These are phyloP conservation scores for Fusarium sp. DNA, from an alignment of 2,329 filamentous ascomycete genomes.

Conservation along the genomic window DNA sequence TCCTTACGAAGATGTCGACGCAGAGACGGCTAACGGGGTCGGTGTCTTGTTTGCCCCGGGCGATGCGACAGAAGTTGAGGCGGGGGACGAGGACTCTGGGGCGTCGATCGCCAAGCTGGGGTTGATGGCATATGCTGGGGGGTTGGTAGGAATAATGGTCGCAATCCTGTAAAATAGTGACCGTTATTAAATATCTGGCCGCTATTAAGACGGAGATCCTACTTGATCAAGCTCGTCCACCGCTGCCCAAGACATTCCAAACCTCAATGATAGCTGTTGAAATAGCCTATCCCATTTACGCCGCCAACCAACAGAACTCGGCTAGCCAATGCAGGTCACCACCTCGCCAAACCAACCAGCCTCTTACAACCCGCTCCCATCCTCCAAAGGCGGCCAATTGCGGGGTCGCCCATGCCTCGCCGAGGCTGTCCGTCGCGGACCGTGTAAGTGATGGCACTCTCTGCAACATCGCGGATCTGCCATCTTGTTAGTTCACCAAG, in stretches of 20 bases:
- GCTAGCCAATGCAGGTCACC: conserved; percentile 42
- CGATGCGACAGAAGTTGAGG: conserved; percentile 56
- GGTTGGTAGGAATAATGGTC: not conserved
- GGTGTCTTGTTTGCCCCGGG: conserved; percentile 61
- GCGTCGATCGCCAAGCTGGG: conserved; percentile 4
- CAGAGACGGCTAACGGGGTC: conserved; percentile 52
- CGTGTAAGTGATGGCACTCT: not conserved
- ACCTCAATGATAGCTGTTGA: not conserved
- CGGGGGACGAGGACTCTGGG: conserved; percentile 13
- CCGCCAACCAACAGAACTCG: conserved; percentile 14
- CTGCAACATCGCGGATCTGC: not conserved
- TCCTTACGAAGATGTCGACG: conserved; percentile 55
- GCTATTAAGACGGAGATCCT: not conserved
- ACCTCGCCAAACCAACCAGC: conserved; percentile 34
- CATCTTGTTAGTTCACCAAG: conserved; percentile 1
- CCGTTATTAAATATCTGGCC: not conserved
- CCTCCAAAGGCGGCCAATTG: conserved; percentile 16
- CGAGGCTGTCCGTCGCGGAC: conserved; percentile 5
- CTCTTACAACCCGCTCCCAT: conserved; percentile 13
- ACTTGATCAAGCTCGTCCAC: not conserved
- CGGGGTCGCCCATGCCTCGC: conserved; percentile 23
- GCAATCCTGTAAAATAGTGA: not conserved
- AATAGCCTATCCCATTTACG: conserved; percentile 1
- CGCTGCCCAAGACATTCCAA: not conserved
- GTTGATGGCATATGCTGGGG: conserved; percentile 7